Conservation (phyloP, 2,329 filamentous ascomycete genomes). For the Monilinia polystroma region DNA sequence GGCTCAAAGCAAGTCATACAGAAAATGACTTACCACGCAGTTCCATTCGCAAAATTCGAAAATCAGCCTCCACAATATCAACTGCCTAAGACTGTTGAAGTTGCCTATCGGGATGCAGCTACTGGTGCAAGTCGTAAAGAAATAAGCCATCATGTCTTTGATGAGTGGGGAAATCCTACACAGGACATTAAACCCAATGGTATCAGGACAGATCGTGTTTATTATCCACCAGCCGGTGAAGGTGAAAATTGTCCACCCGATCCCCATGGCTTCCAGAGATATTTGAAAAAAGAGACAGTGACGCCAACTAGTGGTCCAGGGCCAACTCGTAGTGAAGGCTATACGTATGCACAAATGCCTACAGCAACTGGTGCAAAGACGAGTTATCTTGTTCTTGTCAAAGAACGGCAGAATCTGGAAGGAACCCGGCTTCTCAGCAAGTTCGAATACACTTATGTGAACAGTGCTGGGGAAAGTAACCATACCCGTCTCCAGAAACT, state of each 20-base stretch:
- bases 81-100: constrained; percentile 14
- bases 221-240: constrained; percentile 15
- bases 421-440: not conserved
- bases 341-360: constrained; percentile 16
- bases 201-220: constrained; percentile 9
- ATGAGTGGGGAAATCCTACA: constrained; percentile 19
- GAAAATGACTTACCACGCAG: constrained; percentile 17
- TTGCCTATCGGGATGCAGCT: constrained; percentile 10
- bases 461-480: constrained; percentile 1
- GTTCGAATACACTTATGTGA: constrained; percentile 14
- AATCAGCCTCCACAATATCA: constrained; percentile 17
- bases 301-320: not conserved
- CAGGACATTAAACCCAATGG: constrained; percentile 11
- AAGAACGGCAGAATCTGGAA: not conserved
- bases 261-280: constrained; percentile 18
- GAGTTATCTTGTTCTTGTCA: constrained; percentile 4
- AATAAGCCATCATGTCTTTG: constrained; percentile 9
- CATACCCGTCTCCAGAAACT: constrained; percentile 14
- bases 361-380: constrained; percentile 6
- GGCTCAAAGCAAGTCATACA: constrained; percentile 13
- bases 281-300: constrained; percentile 15
- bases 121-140: constrained; percentile 3
- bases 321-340: constrained; percentile 11
- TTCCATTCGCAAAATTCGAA: constrained; percentile 12
- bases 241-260: constrained; percentile 9